These are phyloP conservation scores for Lentinula sp. DNA, from an alignment of 768 basidiomycete genomes.

Conservation along the genomic window DNA sequence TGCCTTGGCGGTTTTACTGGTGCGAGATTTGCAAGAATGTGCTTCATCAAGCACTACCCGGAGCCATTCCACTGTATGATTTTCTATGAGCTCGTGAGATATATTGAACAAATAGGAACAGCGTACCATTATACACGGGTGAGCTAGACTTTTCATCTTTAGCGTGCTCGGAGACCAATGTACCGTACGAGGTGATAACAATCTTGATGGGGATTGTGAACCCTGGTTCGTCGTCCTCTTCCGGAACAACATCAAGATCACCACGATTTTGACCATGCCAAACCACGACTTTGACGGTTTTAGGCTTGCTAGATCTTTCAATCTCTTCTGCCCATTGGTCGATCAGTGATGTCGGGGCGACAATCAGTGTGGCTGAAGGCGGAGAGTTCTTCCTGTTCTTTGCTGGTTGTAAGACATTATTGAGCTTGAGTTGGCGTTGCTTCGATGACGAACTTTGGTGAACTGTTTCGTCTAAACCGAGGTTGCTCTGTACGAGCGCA, in stretches of 20 bases:
- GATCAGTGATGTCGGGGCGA: slow-evolving; percentile 82
- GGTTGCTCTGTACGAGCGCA: slow-evolving; percentile 79
- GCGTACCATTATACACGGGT: slow-evolving; percentile 67
- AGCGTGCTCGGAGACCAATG: slow-evolving; percentile 82
- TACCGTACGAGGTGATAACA: slow-evolving; percentile 82
- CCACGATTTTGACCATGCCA: slow-evolving; percentile 88
- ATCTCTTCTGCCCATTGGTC: slow-evolving; percentile 94
- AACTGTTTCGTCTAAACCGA: slow-evolving; percentile 35
- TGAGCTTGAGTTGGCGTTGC: slow-evolving; percentile 54
- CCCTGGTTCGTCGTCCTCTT: slow-evolving; percentile 39
- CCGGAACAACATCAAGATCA: slow-evolving; percentile 57
- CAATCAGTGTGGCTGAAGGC: slow-evolving; percentile 47
- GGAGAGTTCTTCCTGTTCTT: slow-evolving; percentile 21
- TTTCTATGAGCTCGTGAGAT: slow-evolving; percentile 2
- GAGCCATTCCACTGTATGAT: slow-evolving; percentile 64
- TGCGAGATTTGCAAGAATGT: slow-evolving; percentile 88
- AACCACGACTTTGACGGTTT: slow-evolving; percentile 57
- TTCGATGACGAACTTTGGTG: slow-evolving; percentile 26
- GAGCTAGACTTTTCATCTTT: slow-evolving; percentile 58
- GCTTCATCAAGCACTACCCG: slow-evolving; percentile 89
- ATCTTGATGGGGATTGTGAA: slow-evolving; percentile 53
- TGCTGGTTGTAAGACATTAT: slow-evolving; percentile 53
- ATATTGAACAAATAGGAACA: background rate
- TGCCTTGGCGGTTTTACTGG: slow-evolving; percentile 82
- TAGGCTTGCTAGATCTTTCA: slow-evolving; percentile 72